Evolutionary conservation across 805 yeast genomes (phyloP).

Genomic region (Ogataea dorogensis): DNA sequence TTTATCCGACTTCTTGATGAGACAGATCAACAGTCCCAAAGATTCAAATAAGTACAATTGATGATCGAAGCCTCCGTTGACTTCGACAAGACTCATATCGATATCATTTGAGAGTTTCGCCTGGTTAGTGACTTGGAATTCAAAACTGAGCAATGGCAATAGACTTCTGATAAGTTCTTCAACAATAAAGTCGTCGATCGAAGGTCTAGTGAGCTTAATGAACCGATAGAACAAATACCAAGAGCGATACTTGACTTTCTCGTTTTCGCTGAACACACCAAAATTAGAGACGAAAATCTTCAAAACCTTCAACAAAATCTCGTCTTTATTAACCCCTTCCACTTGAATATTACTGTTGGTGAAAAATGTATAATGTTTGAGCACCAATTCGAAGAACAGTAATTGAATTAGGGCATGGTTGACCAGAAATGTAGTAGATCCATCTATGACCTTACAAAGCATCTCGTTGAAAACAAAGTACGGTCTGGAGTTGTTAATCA

Average conservation of each 20-base stretch:
- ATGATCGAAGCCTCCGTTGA: slow-evolving; percentile 63
- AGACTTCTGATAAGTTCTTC: slow-evolving; percentile 60
- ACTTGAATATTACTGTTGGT: slow-evolving; percentile 41
- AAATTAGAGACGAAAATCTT: slow-evolving; percentile 76
- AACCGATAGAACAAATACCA: slow-evolving; percentile 91
- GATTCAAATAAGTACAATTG: slow-evolving; percentile 86
- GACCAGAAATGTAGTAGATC: slow-evolving; percentile 40
- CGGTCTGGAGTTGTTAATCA: slow-evolving; percentile 65
- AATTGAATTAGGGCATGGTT: slow-evolving; percentile 82
- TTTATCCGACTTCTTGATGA: slow-evolving; percentile 43
- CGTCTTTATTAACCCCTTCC: slow-evolving; percentile 42
- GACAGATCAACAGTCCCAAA: slow-evolving; percentile 69
- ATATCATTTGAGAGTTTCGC: slow-evolving; percentile 27
- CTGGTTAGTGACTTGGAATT: slow-evolving; percentile 46
- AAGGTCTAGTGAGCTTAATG: slow-evolving; percentile 71
- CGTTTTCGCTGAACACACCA: slow-evolving; percentile 75
- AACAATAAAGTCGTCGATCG: slow-evolving; percentile 47
- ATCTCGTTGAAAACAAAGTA: slow-evolving; percentile 59
- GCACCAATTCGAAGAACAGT: slow-evolving; percentile 78
- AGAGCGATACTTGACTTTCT: slow-evolving; percentile 75
- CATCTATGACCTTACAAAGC: slow-evolving; percentile 45
- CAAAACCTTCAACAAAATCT: slow-evolving; percentile 59
- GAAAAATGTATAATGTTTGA: slow-evolving; percentile 71
- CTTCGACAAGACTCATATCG: slow-evolving; percentile 45
- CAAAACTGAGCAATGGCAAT: slow-evolving; percentile 60